Conservation (phyloP, 805 yeast genomes). For the Saccharomycopsis sp. region DNA sequence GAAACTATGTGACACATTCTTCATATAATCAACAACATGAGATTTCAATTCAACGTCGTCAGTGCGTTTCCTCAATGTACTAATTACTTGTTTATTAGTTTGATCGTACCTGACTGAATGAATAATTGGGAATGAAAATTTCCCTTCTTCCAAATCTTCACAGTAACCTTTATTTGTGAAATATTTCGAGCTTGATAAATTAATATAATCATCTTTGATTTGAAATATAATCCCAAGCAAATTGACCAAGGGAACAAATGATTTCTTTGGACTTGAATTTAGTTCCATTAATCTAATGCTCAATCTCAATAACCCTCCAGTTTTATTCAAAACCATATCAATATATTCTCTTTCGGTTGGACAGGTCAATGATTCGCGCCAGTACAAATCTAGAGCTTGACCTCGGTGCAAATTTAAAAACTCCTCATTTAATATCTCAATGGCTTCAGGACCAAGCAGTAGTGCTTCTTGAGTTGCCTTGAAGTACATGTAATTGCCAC, state of each 20-base stretch:
- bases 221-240: conserved; percentile 79
- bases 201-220: conserved; percentile 76
- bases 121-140: conserved; percentile 78
- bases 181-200: conserved; percentile 47
- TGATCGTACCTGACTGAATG: conserved; percentile 44
- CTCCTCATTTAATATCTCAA: conserved; percentile 55
- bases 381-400: conserved; percentile 81
- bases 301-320: conserved; percentile 82
- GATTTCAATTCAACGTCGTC: conserved; percentile 41
- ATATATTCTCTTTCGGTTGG: conserved; percentile 62
- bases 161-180: conserved; percentile 63
- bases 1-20: conserved; percentile 33
- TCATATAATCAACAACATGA: conserved; percentile 43
- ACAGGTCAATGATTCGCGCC: conserved; percentile 63
- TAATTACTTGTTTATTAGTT: conserved; percentile 35
- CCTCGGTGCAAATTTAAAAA: conserved; percentile 80
- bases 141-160: conserved; percentile 88
- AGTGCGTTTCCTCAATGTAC: conserved; percentile 49
- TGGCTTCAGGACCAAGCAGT: conserved; percentile 29
- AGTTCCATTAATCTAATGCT: conserved; percentile 58
- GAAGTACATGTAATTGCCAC: conserved; percentile 79
- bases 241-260: conserved; percentile 58
- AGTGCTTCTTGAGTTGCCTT: conserved; percentile 50
- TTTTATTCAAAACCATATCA: conserved; percentile 78
- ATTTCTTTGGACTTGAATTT: conserved; percentile 16